Conservation (phyloP, 257 asterid genomes). For the Solanum tarapatanum region DNA sequence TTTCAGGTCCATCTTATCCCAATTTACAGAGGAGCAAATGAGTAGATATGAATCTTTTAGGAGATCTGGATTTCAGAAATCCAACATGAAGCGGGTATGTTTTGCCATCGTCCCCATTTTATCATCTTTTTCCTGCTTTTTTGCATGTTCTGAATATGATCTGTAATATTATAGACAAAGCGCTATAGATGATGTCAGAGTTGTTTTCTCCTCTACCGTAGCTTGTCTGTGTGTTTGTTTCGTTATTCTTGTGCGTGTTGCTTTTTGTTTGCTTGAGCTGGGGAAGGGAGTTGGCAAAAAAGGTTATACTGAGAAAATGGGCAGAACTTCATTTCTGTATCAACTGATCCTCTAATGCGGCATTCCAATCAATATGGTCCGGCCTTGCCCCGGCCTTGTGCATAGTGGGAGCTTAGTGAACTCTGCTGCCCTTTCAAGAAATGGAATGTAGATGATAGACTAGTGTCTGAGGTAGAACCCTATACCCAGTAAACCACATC, state of each 20-base stretch:
- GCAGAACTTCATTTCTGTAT: neutral
- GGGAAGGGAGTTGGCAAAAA: neutral
- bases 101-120: neutral
- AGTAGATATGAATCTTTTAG: constrained; percentile 83
- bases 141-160: neutral
- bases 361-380: neutral
- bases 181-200: neutral
- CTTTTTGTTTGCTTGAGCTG: neutral
- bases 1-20: constrained; percentile 60
- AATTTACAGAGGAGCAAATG: constrained; percentile 79
- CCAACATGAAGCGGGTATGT: constrained; percentile 76
- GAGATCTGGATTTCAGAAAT: constrained; percentile 82
- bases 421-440: neutral
- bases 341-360: neutral
- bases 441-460: neutral
- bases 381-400: neutral
- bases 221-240: neutral
- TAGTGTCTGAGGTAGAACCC: neutral
- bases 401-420: neutral
- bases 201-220: neutral
- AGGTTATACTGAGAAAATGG: neutral
- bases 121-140: neutral
- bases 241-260: neutral
- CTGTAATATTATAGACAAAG: neutral
- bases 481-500: neutral